phyloP scores from a whole-genome alignment of 208 protist genomes.

The Phytomonas sp. region DNA sequence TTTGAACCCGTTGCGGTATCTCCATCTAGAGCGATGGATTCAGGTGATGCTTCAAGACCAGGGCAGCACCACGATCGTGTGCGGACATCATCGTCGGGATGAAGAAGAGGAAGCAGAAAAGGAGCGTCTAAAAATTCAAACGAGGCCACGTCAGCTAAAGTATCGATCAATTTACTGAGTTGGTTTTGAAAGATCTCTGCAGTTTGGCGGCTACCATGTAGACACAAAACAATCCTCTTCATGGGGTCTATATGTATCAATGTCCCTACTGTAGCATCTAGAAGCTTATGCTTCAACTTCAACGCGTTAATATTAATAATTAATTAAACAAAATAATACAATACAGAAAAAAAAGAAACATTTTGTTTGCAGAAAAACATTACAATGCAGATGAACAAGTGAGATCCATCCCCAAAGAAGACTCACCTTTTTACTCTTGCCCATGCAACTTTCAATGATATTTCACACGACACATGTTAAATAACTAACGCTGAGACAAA shows the following conservation, averaged over 20 bases:
- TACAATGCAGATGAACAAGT: background rate
- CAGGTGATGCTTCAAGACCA: no score
- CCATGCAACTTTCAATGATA: background rate
- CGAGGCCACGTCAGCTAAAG: constrained; percentile 27
- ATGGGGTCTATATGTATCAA: constrained; percentile 7
- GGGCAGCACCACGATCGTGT: constrained; percentile 54
- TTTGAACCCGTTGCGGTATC: background rate
- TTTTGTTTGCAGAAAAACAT: background rate
- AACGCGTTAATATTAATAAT: background rate
- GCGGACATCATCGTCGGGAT: constrained; percentile 32
- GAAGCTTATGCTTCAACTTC: background rate
- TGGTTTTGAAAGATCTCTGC: constrained; percentile 80
- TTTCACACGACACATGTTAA: background rate
- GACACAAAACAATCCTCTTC: constrained; percentile 49
- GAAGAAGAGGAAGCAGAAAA: constrained; percentile 27
- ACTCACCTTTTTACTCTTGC: background rate
- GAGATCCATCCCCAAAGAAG: background rate
- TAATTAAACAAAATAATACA: background rate
- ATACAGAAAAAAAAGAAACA: background rate
- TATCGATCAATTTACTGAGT: constrained; percentile 39
- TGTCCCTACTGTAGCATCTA: background rate
- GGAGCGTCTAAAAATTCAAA: constrained; percentile 67
- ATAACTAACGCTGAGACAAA: background rate
- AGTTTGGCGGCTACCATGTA: constrained; percentile 77
- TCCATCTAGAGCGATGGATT: background rate